Evolutionary conservation across 1,139 yeast genomes (phyloP), one percentile per base, ranked within the genome.

Genomic region (Suhomyces ambrosiae): DNA sequence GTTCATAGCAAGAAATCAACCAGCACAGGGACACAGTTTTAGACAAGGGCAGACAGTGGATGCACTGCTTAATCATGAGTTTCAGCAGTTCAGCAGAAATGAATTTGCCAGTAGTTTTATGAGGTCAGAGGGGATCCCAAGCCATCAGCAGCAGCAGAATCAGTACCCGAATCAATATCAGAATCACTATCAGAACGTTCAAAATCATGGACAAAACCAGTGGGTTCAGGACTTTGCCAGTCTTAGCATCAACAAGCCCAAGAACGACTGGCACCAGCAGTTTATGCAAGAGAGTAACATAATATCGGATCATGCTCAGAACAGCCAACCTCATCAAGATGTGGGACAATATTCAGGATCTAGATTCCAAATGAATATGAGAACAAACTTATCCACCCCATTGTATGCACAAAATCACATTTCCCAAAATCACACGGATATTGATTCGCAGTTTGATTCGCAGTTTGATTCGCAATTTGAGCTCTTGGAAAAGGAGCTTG

Each of bases 381-480:
- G 56, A 17, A 46, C 53, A 14, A 45, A 52, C 24, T 40, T 53
- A 16, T 45, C 53, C 3, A 33, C 36, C 2, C 53, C 57, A 3
- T 18, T 49, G 21, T 34, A 46, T 23, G 30, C 37, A 4, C 35
- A 33, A 26, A n/a, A n/a, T n/a, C 42, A 33, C 9, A 17, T 37
- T 1, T 71, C 67, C 42, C 72, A 65, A 37, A 54, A 55, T 42
- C 61, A 61, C 38, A 23, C 59, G 10, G 72, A 66, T 35, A 50
- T 14, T 24, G 12, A 19, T 19, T 7, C n/a, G 26, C 27, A 30
- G 21, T 42, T 25, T 11, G 36, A 41, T 17, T 23, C 26, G n/a
- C 33, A 37, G 15, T 41, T 70, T 35, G 72, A 68, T 26, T 52
- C 58, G 23, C 65, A 70, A 39, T 71, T 71, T 46, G 66, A 61